Base-by-base conservation (phyloP, 2,329 filamentous ascomycete genomes). In the Talaromyces albobiverticillius region DNA sequence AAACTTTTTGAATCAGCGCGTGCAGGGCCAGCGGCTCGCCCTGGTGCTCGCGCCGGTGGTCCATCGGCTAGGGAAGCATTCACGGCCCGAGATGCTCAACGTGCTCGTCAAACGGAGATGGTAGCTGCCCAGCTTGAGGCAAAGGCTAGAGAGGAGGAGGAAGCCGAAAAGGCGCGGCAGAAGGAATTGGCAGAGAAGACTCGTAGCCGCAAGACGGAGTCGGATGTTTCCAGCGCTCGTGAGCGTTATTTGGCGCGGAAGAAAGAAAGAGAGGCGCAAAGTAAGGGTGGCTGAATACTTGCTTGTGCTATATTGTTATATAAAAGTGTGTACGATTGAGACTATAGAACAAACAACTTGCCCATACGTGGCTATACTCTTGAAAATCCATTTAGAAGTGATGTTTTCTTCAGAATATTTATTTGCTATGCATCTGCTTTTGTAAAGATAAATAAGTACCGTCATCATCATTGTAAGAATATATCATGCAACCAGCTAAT, bases 221-320 rank as follows among this genome's bases (percentile, higher is more conserved):
- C 64, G 11, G 82, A 85, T 54, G 81, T 86, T 36, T 78, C 75
- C 56, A 82, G 82, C 63, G 83, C 83, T 3, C 81, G 78, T 61
- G 83, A 85, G 65, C 73, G 83, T 42, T 86, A 83, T 63, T 65
- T 86, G 61, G 80, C 82, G 50, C 71, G 83, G 59, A 85, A 85
- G 72, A 76, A 70, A 57, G 82, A 84, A 57, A 66, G 70, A 32
- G 71, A 74, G 68, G 46, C 47, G 8, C 53, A 55, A 41, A 22
- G 22, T 16, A 43, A 36, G 26, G 47, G 4, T 46, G 20, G 31
- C n/a, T 16, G 16, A 36, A 6, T 36, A 16, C 16, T n/a, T 16
- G 32, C n/a, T n/a, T n/a, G n/a, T n/a, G n/a, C n/a, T n/a, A 36
- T 18, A 16, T 13, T 18, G 13, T 16, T 36, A 7, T 16, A 36